A percentile compares a stretch with the other conserved stretches of the same genome.
Conservation (phyloP, 2,329 filamentous ascomycete genomes). For the Aspergillus aculeatus region DNA sequence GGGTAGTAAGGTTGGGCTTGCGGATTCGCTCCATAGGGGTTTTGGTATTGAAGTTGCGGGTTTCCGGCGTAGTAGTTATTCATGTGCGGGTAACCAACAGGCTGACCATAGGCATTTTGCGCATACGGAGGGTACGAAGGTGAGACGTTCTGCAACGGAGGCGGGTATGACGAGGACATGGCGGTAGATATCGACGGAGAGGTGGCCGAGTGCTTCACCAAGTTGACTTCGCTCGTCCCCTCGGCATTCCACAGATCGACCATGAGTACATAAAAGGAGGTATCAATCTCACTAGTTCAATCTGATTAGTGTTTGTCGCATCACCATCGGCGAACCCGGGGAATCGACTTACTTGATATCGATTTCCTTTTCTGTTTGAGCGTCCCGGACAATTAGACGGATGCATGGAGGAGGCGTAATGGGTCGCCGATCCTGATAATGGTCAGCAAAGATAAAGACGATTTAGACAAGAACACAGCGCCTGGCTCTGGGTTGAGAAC, state of each 20-base stretch:
- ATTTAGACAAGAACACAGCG: not conserved
- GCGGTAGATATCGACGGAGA: slow-evolving; percentile 79
- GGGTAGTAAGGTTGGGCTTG: slow-evolving; percentile 34
- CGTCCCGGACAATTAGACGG: slow-evolving; percentile 74
- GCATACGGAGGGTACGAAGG: slow-evolving; percentile 38
- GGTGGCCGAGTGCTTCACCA: slow-evolving; percentile 64
- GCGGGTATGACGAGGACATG: slow-evolving; percentile 72
- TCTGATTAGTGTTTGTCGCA: slow-evolving; percentile 13
- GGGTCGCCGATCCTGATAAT: slow-evolving; percentile 76
- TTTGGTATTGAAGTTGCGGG: slow-evolving; percentile 35
- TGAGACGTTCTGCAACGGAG: slow-evolving; percentile 40
- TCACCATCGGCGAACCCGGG: too few relatives aligned
- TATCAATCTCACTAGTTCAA: slow-evolving; percentile 63
- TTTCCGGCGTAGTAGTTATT: slow-evolving; percentile 38
- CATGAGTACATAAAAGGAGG: slow-evolving; percentile 65
- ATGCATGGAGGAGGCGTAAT: slow-evolving; percentile 96
- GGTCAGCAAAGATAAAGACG: slow-evolving; percentile 8
- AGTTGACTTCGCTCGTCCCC: slow-evolving; percentile 63
- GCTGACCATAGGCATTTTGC: slow-evolving; percentile 43
- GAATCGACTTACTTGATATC: slow-evolving; percentile 68
- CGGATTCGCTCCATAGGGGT: slow-evolving; percentile 31
- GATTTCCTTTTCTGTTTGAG: slow-evolving; percentile 72
- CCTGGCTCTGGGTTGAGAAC: not conserved
- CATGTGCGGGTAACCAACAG: slow-evolving; percentile 38
- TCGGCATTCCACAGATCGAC: slow-evolving; percentile 68